phyloP scores from a whole-genome alignment of 2,329 filamentous ascomycete genomes.

The Trichophyton rubrum region DNA sequence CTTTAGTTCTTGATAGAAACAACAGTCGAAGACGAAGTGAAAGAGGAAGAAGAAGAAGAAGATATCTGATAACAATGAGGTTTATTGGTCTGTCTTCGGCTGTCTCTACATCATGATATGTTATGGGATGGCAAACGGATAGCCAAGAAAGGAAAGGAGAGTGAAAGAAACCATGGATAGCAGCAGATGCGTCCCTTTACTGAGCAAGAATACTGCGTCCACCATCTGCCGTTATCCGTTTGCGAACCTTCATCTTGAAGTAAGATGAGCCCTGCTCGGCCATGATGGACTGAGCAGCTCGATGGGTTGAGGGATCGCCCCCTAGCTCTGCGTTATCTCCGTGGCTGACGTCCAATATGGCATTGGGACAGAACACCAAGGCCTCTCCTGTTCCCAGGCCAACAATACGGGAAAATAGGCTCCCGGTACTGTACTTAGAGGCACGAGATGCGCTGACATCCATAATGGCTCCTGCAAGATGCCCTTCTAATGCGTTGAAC shows the following conservation, averaged over 20 bases:
- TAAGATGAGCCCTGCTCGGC: slow-evolving; percentile 21
- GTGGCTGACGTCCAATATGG: slow-evolving; percentile 25
- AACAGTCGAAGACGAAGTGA: not conserved
- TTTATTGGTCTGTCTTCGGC: not conserved
- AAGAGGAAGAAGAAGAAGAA: not conserved
- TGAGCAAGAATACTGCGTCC: slow-evolving; percentile 29
- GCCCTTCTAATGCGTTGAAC: slow-evolving; percentile 37
- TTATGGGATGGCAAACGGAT: not conserved
- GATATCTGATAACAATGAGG: not conserved
- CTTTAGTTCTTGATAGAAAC: not conserved
- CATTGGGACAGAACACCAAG: slow-evolving; percentile 38
- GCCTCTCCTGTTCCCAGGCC: slow-evolving; percentile 38
- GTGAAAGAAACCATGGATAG: not conserved
- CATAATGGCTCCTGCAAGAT: slow-evolving; percentile 36
- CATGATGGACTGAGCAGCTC: not conserved
- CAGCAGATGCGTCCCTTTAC: not conserved
- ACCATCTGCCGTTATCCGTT: slow-evolving; percentile 34
- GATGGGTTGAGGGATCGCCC: not conserved
- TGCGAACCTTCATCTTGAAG: slow-evolving; percentile 30
- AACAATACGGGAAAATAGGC: slow-evolving; percentile 37
- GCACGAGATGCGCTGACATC: slow-evolving; percentile 15
- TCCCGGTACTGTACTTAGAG: slow-evolving; percentile 14
- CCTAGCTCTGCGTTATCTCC: not conserved
- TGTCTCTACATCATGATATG: not conserved
- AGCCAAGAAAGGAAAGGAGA: not conserved